Conservation (phyloP, 176 grass and related monocot genomes). For the Raddia distichophylla region DNA sequence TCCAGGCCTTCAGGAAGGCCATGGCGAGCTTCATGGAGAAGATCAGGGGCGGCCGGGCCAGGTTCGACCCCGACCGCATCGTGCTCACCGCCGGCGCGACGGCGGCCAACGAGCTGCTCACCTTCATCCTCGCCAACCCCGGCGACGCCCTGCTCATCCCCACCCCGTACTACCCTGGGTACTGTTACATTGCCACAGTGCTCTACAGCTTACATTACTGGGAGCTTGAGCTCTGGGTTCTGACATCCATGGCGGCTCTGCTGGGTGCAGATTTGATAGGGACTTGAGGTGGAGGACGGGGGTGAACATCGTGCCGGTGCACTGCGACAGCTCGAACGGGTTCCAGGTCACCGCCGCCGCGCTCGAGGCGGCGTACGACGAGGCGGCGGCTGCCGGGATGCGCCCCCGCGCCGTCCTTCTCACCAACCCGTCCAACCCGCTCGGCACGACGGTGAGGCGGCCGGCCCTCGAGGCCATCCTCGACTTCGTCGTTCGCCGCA, state of each 20-base stretch:
- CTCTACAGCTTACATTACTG: not conserved
- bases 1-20: slow-evolving; percentile 74
- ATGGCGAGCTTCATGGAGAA: slow-evolving; percentile 91
- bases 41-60: slow-evolving; percentile 69
- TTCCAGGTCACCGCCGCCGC: slow-evolving; percentile 67
- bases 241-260: slow-evolving; percentile 48
- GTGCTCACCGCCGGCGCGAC: slow-evolving; percentile 91
- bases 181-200: slow-evolving; percentile 33
- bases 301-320: slow-evolving; percentile 80
- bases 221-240: slow-evolving; percentile 30
- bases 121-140: slow-evolving; percentile 73
- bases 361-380: slow-evolving; percentile 58
- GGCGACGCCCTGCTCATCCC: slow-evolving; percentile 82
- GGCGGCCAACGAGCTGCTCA: slow-evolving; percentile 83
- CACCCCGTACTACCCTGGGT: slow-evolving; percentile 92
- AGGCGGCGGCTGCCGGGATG: slow-evolving; percentile 45
- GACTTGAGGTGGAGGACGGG: slow-evolving; percentile 86
- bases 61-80: slow-evolving; percentile 70
- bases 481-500: slow-evolving; percentile 54
- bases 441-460: slow-evolving; percentile 55
- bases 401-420: slow-evolving; percentile 61
- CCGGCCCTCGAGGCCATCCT: slow-evolving; percentile 52
- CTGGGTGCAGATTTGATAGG: slow-evolving; percentile 63
- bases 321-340: slow-evolving; percentile 70
- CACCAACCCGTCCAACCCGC: slow-evolving; percentile 90